Percentiles rank a stretch among this genome's conserved stretches.
Evolutionary conservation across 306 rosid genomes (phyloP).

Genomic region (Urtica urens): DNA sequence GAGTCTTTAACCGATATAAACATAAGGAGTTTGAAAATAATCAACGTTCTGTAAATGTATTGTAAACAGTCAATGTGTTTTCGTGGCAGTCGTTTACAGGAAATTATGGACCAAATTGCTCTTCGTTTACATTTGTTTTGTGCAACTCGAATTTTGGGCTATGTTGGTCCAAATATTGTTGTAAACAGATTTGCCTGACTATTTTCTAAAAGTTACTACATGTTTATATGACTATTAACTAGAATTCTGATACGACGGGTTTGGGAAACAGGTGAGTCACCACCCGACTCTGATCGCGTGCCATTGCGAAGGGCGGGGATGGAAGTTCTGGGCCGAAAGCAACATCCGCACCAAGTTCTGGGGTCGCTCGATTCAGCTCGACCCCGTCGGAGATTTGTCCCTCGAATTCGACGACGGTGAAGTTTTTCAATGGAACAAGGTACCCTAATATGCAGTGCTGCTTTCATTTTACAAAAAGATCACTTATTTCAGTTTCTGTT

Average conservation of each 20-base stretch:
- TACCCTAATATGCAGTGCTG: slow-evolving; percentile 18
- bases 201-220: neutral
- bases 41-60: no score
- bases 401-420: slow-evolving; percentile 95
- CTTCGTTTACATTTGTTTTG: no score
- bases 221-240: neutral
- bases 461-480: neutral
- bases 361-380: slow-evolving; percentile 96
- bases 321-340: slow-evolving; percentile 98
- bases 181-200: neutral
- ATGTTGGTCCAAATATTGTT: no score
- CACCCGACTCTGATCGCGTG: slow-evolving; percentile 96
- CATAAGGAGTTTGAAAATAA: no score
- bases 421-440: slow-evolving; percentile 98
- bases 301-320: slow-evolving; percentile 97
- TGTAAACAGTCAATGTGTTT: no score
- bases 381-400: slow-evolving; percentile 78
- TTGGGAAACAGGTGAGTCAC: slow-evolving; percentile 83
- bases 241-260: neutral
- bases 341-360: slow-evolving; percentile 89
- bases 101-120: no score
- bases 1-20: no score
- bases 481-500: neutral
- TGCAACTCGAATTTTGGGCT: no score
- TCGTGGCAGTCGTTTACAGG: no score